Base-by-base conservation (phyloP, 768 basidiomycete species). In the Suillus subaureus region DNA sequence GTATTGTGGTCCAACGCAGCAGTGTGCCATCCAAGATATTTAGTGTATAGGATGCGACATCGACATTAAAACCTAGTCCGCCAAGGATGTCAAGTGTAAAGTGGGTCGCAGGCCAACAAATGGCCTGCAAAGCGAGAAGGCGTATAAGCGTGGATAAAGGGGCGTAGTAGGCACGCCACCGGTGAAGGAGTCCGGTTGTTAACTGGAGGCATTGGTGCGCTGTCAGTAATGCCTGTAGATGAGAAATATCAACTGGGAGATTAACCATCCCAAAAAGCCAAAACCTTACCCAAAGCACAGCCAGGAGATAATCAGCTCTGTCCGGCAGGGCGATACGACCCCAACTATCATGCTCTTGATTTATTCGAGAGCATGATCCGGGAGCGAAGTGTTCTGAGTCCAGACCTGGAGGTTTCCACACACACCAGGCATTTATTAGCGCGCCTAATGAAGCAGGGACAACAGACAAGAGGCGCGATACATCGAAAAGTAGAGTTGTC, bases 51-150 rank as follows among this genome's bases (percentile, higher is more conserved):
- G 65, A 42, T 16, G 54, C 11, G 13, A 66, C 47, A 4, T 67
- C 49, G 6, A 61, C 9, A 42, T 75, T 70, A 0, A 72, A 28
- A 6, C 77, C 75, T 2, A 77, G 65, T 26, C 67, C 70, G 37
- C 89, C 88, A 54, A 98, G 82, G 60, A 95, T 78, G 62, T 82
- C 85, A 39, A 97, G 87, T 1, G 94, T 96, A 45, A 94, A 77
- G 69, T 94, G 92, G 6, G 96, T 97, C 4, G 93, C 90, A 2
- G 94, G 94, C 96, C 96, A 98, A 79, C 96, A 98, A 66, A 99
- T 96, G 21, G 93, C 93, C 74, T 98, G 97, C 0, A 99, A 82
- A 0, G 94, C 96, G 63, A 98, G 84, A 5, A 98, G 88, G 18
- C 97, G 91, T 71, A 97, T 92, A 67, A 98, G 86, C 2, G 96